Conservation (phyloP, 495 filamentous ascomycete species). For the Hyaloscypha variabilis region DNA sequence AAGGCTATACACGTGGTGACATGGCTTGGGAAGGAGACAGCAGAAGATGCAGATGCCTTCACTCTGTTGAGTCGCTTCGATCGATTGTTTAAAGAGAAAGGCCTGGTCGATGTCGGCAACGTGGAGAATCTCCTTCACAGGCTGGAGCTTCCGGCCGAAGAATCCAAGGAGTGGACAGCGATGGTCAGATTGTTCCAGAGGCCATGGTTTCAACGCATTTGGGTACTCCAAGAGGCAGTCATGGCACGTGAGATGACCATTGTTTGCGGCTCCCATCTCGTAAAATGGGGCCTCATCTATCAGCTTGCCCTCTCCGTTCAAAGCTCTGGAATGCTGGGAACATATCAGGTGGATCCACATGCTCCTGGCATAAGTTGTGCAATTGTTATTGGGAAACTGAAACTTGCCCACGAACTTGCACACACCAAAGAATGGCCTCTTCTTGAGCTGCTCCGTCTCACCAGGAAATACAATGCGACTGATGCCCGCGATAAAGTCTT, state of each 20-base stretch:
- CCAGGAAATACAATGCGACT: conserved; percentile 13
- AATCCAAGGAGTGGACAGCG: background rate
- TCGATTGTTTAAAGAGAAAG: conserved; percentile 1
- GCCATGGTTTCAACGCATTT: conserved; percentile 10
- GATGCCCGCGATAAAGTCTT: conserved; percentile 21
- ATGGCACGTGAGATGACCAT: background rate
- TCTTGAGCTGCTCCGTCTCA: background rate
- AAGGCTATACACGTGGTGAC: background rate
- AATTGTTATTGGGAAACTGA: background rate
- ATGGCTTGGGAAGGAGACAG: background rate
- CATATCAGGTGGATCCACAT: background rate
- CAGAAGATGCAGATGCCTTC: background rate
- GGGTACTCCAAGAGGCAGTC: conserved; percentile 15
- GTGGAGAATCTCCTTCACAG: background rate
- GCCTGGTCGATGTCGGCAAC: background rate
- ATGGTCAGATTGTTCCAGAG: conserved; percentile 5
- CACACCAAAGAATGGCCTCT: background rate
- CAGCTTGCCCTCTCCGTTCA: background rate
- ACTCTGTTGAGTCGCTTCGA: background rate
- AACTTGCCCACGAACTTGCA: background rate
- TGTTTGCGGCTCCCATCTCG: background rate
- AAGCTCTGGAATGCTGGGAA: background rate
- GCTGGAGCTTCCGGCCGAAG: background rate
- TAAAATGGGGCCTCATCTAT: background rate
- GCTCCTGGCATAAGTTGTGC: background rate